phyloP scores from a whole-genome alignment of 2,329 filamentous ascomycete species.

The Tolypocladium cylindrosporum region DNA sequence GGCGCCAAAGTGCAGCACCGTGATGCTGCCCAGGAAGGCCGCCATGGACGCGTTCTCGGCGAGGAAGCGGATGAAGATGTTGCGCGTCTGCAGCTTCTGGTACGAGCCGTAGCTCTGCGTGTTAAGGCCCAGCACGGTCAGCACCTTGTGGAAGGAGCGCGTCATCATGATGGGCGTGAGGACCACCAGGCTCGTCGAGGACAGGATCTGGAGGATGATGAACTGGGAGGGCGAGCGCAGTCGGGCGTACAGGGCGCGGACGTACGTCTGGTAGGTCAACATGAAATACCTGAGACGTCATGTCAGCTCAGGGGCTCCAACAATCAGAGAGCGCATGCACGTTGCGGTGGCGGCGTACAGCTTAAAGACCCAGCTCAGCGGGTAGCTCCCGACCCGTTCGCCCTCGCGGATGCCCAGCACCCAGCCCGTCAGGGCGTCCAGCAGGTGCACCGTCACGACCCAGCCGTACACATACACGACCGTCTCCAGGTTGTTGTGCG shows the following conservation, averaged over 20 bases:
- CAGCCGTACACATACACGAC: conserved; percentile 62
- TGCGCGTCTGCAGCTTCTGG: conserved; percentile 55
- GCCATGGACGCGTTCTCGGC: conserved; percentile 61
- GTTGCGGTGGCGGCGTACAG: conserved; percentile 33
- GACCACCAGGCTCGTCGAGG: conserved; percentile 52
- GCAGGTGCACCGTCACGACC: conserved; percentile 55
- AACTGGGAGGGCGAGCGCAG: conserved; percentile 57
- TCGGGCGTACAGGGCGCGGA: conserved; percentile 57
- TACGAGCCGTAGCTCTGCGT: conserved; percentile 52
- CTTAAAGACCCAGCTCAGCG: conserved; percentile 62
- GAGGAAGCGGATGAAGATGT: conserved; percentile 57
- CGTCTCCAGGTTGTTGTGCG: conserved; percentile 56
- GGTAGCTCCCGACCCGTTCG: conserved; percentile 58
- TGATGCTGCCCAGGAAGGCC: conserved; percentile 55
- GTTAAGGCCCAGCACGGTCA: conserved; percentile 44
- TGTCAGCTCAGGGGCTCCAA: neutral
- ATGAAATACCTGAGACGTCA: conserved; percentile 44
- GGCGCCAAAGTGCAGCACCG: conserved; percentile 55
- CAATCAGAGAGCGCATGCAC: neutral
- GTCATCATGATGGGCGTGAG: conserved; percentile 57
- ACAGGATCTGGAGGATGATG: conserved; percentile 54
- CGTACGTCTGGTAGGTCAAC: conserved; percentile 62
- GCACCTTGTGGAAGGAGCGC: conserved; percentile 42
- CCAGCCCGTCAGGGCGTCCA: conserved; percentile 57
- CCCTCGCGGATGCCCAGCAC: conserved; percentile 56